Base-by-base conservation (phyloP, 257 asterid genomes). In the Rubia yunnanensis region DNA sequence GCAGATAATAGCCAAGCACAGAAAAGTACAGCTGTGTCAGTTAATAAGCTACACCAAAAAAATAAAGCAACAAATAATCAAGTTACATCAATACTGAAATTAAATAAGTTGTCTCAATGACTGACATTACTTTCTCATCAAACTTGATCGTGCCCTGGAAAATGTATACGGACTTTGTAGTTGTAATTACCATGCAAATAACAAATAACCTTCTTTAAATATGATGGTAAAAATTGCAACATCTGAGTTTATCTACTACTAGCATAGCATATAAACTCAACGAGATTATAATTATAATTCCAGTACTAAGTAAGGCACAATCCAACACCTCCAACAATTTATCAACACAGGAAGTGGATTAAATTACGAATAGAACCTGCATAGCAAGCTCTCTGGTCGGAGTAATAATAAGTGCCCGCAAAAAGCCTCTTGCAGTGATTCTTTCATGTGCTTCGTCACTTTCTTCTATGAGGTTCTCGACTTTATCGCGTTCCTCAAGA, bases 311-410 rank as follows among this genome's bases (percentile, higher is more conserved):
- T 39, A 28, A 61, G 11, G 5, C 5, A 60, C 28, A 34, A 63
- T 9, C 1, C 2, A 27, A 39, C 55, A 32, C 50, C 17, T 15
- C 13, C 38, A 8, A 44, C 26, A 35, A 53, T 30, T 13, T 17
- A 69, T 35, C 68, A 73, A 23, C 68, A 67, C 17, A 27, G 7
- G 46, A 64, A 72, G 46, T 70, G 56, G 62, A 39, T 39, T 17
- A 39, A 39, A 39, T 44, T 7, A 0, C 13, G 1, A 58, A 46
- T 24, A 63, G 65, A 70, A 89, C 98, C 97, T 89, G 97, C 76
- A 88, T 89, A 14, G 99, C 99, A 77, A 92, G 97, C 80, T 92
- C 99, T 79, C 97, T 87, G 2, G 99, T 92, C 17, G 99, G 99
- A 58, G 97, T 92, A 72, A 92, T 81, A 63, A 92, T 81, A 31